Evolutionary conservation across 257 asterid species (phyloP).

Genomic region (Leptodermis oblonga): DNA sequence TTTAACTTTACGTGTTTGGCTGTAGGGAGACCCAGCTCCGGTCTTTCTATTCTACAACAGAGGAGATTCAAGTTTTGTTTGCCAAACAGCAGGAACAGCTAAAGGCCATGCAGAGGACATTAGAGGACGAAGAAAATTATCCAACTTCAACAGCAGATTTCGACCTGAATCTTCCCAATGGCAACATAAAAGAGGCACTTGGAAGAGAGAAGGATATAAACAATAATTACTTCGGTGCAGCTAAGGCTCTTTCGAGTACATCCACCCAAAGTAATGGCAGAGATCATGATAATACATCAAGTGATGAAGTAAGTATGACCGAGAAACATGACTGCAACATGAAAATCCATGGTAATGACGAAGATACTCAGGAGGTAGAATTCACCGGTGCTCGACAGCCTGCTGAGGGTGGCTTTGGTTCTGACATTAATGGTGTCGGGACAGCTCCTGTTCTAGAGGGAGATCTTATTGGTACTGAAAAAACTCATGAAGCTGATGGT

Average conservation of each 20-base stretch:
- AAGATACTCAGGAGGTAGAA: conserved; percentile 86
- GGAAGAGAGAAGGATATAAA: conserved; percentile 36
- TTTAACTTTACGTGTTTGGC: conserved; percentile 7
- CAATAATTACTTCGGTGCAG: conserved; percentile 27
- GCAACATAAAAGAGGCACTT: conserved; percentile 17
- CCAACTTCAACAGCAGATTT: conserved; percentile 58
- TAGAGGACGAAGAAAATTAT: conserved; percentile 86
- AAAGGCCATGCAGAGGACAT: conserved; percentile 90
- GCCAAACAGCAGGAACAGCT: conserved; percentile 94
- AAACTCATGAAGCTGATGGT: conserved; percentile 51
- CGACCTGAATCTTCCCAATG: conserved; percentile 47
- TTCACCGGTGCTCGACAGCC: conserved; percentile 36
- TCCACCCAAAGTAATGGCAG: conserved; percentile 28
- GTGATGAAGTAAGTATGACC: conserved; percentile 72
- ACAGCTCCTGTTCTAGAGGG: conserved; percentile 39
- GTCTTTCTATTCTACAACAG: conserved; percentile 94
- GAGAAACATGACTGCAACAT: conserved; percentile 72
- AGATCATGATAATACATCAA: conserved; percentile 40
- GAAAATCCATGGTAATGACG: conserved; percentile 46
- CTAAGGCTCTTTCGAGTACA: conserved; percentile 32
- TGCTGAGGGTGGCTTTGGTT: conserved; percentile 67
- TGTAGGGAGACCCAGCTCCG: conserved; percentile 98
- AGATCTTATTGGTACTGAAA: conserved; percentile 55
- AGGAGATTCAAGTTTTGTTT: conserved; percentile 76
- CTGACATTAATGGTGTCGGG: conserved; percentile 60